Base-by-base conservation (phyloP, 441 rosid genomes). In the Populus hybrid region DNA sequence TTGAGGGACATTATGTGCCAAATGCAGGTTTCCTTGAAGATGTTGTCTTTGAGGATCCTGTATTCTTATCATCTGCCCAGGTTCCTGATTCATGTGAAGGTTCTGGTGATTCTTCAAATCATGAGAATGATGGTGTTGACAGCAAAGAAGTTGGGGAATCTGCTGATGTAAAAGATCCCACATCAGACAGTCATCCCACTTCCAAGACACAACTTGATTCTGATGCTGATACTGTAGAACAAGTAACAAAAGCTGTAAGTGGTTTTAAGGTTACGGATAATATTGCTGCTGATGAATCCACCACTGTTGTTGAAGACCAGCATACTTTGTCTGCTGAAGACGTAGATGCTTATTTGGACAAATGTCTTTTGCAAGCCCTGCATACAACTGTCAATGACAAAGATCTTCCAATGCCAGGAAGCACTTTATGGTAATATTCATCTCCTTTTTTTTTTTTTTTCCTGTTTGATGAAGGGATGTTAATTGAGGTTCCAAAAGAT, bases 371-470 rank as follows among this genome's bases (percentile, higher is more conserved):
- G 87, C 98, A 95, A 87, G 98, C 99, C 64, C 85, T 95, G 85
- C 91, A 92, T 82, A 88, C 89, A 50, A 91, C 97, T 65, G 87
- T 94, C 0, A 92, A 91, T 82, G 99, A 94, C 59, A 95, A 92
- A 81, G 98, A 95, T 83, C 94, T 95, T 73, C 98, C 98, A 31
- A 83, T 95, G 82, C 97, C 98, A 56, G 99, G 99, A 77, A 95
- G 99, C 84, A 90, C 97, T 50, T 81, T 95, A n/a, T 95, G 98
- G 99, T 95, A 87, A 81, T 42, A 20, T 68, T 20, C 23, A 31
- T 68, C 9, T 24, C 33, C 16, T 28, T 26, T 28, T 26, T 29
- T 29, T 11, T 14, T 28, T 29, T 4, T 29, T 14, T n/a, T n/a
- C n/a, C 2, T 9, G 71, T 68, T 68, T 9, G 21, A 28, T 68